Evolutionary conservation across 2,329 filamentous ascomycete genomes (phyloP).

Genomic region (Coniella vitis): DNA sequence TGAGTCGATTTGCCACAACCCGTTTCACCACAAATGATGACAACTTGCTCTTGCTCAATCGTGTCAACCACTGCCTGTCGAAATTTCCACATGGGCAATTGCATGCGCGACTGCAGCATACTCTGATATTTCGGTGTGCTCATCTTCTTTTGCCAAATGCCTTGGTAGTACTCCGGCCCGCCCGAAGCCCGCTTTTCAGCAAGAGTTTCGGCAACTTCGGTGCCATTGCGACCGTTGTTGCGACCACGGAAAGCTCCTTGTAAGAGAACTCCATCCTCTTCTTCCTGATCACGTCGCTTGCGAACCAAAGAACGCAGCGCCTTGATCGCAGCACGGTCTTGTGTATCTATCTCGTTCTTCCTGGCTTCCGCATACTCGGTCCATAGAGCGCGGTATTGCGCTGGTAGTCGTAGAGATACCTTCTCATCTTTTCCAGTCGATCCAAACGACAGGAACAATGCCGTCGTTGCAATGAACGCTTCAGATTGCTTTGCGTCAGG

Average conservation of each 20-base stretch:
- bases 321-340: conserved; percentile 63
- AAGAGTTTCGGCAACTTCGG: conserved; percentile 43
- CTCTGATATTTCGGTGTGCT: conserved; percentile 57
- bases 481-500: conserved; percentile 77
- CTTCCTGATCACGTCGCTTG: conserved; percentile 59
- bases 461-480: conserved; percentile 73
- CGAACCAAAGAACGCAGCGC: conserved; percentile 65
- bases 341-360: conserved; percentile 62
- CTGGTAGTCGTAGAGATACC: conserved; percentile 68
- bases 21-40: conserved; percentile 94
- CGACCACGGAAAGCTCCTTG: conserved; percentile 68
- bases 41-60: conserved; percentile 73
- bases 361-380: conserved; percentile 65
- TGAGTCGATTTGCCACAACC: conserved; percentile 97
- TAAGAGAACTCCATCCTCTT: conserved; percentile 68
- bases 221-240: conserved; percentile 36
- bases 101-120: conserved; percentile 73
- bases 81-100: conserved; percentile 86
- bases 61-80: conserved; percentile 69
- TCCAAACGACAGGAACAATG: conserved; percentile 74
- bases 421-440: conserved; percentile 81
- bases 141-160: conserved; percentile 54
- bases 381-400: conserved; percentile 81
- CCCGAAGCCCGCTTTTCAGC: conserved; percentile 35
- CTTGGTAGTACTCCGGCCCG: conserved; percentile 44